Base-by-base conservation (phyloP, 1,284 basidiomycete genomes). In the Singerocomus rubriflavus region DNA sequence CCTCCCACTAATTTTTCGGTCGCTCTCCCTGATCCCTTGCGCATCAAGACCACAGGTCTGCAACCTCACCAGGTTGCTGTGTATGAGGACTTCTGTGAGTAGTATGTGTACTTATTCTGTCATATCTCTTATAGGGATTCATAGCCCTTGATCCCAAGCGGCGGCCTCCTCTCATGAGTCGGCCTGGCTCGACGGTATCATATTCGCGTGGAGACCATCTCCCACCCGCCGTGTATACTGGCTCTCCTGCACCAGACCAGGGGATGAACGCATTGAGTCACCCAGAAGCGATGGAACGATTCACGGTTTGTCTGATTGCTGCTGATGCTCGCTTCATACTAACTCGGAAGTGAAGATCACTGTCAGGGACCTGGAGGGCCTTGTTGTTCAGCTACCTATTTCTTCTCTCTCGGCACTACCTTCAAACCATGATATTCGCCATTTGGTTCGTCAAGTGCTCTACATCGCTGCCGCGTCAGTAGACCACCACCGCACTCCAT, bases 71-170 rank as follows among this genome's bases (percentile, higher is more conserved):
- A 99, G 70, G 74, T 88, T 37, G 82, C 84, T 48, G 94, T 99
- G 5, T 99, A 99, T 70, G 94, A 98, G 61, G 96, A 98, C 64
- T 98, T 99, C 64, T 84, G 88, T 81, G 73, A 71, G 73, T 66
- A 52, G 14, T 12, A 6, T 37, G 36, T 26, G 2, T n/a, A 32
- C 9, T 21, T 36, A 8, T 14, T 31, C 26, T 37, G 16, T 51
- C 47, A 21, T 44, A 30, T 42, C 57, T 40, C 42, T 55, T 26
- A 58, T 5, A 42, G 0, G 37, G 21, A 26, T 33, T 4, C 30
- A n/a, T 55, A 82, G 81, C 72, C 44, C 60, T 76, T 50, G 79
- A 85, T 48, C 53, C 73, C 12, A 84, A 81, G 64, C 76, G 81
- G 25, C 75, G 78, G 37, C 59, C 70, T 25, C 66, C 63, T 34